phyloP scores from a whole-genome alignment of 306 rosid genomes.

The Prunus salicina region DNA sequence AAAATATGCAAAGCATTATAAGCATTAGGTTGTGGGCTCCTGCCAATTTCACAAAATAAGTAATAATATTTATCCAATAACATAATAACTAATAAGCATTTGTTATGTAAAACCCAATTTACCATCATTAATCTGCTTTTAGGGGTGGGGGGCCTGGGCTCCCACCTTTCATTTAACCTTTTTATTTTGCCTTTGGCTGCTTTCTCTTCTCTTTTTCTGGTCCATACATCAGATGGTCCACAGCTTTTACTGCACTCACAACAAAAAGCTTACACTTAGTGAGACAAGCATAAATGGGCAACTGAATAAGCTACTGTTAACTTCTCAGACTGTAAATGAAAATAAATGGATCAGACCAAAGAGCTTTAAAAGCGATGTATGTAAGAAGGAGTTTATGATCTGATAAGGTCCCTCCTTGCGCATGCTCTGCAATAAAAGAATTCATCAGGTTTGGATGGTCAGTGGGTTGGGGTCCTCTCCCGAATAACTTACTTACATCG shows the following conservation, averaged over 20 bases:
- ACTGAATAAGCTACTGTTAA: slow-evolving; percentile 9
- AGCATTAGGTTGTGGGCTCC: not conserved
- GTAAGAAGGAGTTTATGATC: slow-evolving; percentile 17
- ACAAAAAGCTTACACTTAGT: slow-evolving; percentile 16
- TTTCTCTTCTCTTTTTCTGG: slow-evolving; percentile 18
- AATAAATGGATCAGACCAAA: not conserved
- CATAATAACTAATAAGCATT: no score
- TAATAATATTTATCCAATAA: no score
- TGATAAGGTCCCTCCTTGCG: slow-evolving; percentile 30
- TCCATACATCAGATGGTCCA: slow-evolving; percentile 27
- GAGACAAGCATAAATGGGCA: slow-evolving; percentile 24
- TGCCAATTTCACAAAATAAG: not conserved
- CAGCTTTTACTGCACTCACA: slow-evolving; percentile 20
- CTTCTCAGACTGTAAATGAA: not conserved
- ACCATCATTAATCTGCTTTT: not conserved
- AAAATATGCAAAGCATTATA: not conserved
- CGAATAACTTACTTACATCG: no score
- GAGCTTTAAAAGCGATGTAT: not conserved
- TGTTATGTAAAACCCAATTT: not conserved
- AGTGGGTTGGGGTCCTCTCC: slow-evolving; percentile 32
- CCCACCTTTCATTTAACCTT: slow-evolving; percentile 4
- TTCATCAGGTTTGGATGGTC: slow-evolving; percentile 23
- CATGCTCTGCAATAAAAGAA: slow-evolving; percentile 54
- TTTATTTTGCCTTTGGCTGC: not conserved
- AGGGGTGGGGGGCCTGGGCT: not conserved